Evolutionary conservation across 2,329 filamentous ascomycete species (phyloP).

Genomic region (Thermothelomyces thermophilus): DNA sequence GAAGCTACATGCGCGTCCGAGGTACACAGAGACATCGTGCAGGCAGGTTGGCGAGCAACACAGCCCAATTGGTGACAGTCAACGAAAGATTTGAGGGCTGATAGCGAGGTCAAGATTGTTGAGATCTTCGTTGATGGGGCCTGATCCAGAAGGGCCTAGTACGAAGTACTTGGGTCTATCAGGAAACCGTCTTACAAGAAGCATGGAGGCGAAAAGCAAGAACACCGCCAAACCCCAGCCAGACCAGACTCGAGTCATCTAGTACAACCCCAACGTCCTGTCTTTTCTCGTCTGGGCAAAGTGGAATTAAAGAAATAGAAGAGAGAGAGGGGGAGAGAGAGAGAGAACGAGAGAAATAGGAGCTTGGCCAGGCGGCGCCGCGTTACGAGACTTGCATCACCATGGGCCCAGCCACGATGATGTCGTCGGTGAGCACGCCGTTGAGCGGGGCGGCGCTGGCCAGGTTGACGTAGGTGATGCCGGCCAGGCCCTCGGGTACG

Average conservation of each 20-base stretch:
- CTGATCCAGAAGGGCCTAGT: no score
- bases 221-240: no score
- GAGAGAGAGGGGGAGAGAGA: no score
- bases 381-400: constrained; percentile 47
- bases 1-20: neutral
- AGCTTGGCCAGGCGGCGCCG: neutral
- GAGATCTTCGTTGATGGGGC: no score
- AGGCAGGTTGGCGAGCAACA: neutral
- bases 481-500: constrained; percentile 55
- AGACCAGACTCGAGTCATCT: no score
- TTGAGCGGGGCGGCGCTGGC: constrained; percentile 46
- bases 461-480: constrained; percentile 62
- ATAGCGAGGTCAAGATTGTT: no score
- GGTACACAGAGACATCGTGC: constrained; percentile 5
- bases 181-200: neutral
- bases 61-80: constrained; percentile 10
- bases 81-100: constrained; percentile 4
- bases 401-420: constrained; percentile 60
- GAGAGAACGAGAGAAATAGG: neutral
- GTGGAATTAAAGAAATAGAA: neutral
- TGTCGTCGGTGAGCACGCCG: constrained; percentile 52
- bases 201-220: no score
- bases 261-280: no score
- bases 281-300: no score
- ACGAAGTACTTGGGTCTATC: no score